Base-by-base conservation (phyloP, 2,329 filamentous ascomycete species). In the Phaeophleospora eucalypticola region DNA sequence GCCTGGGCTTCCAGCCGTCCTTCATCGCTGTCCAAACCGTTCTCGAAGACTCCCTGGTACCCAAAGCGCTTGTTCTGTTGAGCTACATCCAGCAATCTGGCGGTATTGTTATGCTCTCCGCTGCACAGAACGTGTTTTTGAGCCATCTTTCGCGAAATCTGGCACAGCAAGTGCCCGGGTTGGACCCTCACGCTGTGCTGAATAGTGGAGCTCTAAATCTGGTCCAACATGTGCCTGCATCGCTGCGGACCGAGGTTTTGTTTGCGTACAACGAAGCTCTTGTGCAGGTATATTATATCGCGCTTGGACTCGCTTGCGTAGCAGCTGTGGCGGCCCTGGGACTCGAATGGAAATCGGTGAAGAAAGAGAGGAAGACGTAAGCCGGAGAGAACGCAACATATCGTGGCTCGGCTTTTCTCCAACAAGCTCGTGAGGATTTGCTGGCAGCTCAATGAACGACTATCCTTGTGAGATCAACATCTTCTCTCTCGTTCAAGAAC, bases 1-100 rank as follows among this genome's bases (percentile, higher is more conserved):
- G 63, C 8, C 43, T 57, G 16, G 54, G 53, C 24, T 54, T 65
- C 8, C 65, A 66, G 43, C 58, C 63, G 16, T 62, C 65, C 19
- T 60, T 65, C 42, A 62, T 65, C 17, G 49, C 45, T 15, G 54
- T 41, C 16, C 54, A 57, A 39, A 48, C 51, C 4, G 37, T 49
- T 16, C 24, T 57, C 16, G 12, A 33, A 18, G 37, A 36, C 3
- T 35, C 15, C 4, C 29, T 41, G 20, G 39, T 52, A 10, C 43
- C 52, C 1, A 41, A 19, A 6, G 52, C 40, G 10, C 12, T 52
- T 7, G 46, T 44, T 6, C 12, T 53, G 34, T 35, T 52, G 42
- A 45, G 44, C 29, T 54, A 52, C 46, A 41, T 39, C 10, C 51
- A 54, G 18, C 39, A 38, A 16, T 33, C 52, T 15, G 52, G 49